Conservation (phyloP, 495 filamentous ascomycete genomes). For the Chaetomidium leptoderma region DNA sequence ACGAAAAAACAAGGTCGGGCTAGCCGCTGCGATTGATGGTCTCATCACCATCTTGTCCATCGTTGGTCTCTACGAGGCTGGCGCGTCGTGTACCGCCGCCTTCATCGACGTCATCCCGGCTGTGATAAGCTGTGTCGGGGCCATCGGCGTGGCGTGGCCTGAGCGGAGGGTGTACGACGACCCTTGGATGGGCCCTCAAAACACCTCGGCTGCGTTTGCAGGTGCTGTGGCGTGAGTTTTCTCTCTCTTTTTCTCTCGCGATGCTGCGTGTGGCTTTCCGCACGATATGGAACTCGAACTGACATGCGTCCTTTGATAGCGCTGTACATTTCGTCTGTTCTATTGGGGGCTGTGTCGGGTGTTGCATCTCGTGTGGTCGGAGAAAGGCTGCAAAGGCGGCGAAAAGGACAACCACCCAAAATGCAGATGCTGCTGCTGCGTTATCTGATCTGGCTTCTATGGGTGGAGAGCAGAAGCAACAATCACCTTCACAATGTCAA, state of each 20-base stretch:
- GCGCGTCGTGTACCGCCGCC: neutral
- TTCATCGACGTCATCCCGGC: neutral
- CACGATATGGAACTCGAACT: too few species aligned
- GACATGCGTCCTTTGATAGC: too few species aligned
- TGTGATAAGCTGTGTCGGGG: neutral
- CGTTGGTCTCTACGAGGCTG: neutral
- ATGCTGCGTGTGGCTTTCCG: too few species aligned
- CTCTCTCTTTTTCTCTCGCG: too few species aligned
- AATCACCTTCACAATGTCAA: too few species aligned
- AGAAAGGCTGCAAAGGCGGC: neutral
- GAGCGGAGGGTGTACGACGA: neutral
- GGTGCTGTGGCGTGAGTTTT: neutral
- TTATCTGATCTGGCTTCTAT: too few species aligned
- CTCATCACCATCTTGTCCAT: neutral
- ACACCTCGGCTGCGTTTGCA: neutral
- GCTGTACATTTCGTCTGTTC: neutral
- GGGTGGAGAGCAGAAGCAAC: too few species aligned
- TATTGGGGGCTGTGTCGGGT: neutral
- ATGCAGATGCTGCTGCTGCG: too few species aligned
- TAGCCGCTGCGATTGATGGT: neutral
- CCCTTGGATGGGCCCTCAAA: neutral
- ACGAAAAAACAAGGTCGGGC: neutral
- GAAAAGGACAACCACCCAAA: neutral
- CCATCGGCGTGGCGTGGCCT: neutral
- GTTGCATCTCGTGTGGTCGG: neutral